Conservation (phyloP, 2,329 filamentous ascomycete genomes). For the Trichophyton rubrum region DNA sequence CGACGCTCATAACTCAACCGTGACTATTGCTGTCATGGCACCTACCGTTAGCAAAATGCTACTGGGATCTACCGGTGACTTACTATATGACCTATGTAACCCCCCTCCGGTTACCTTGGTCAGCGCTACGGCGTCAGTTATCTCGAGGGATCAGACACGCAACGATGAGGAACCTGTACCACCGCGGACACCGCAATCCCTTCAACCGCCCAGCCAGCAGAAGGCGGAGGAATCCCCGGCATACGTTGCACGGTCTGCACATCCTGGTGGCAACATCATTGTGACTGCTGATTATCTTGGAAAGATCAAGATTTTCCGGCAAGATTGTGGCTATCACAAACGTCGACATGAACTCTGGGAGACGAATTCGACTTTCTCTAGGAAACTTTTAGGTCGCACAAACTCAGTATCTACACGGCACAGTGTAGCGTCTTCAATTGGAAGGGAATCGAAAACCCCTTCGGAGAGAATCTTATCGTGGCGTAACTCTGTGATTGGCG, state of each 20-base stretch:
- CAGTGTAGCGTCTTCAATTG: constrained; percentile 35
- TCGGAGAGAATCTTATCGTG: constrained; percentile 77
- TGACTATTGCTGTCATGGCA: constrained; percentile 79
- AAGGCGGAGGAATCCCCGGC: constrained; percentile 58
- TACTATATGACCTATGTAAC: constrained; percentile 93
- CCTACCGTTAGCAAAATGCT: constrained; percentile 65
- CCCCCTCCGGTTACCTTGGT: constrained; percentile 77
- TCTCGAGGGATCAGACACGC: constrained; percentile 37
- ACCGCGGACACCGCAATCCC: constrained; percentile 8
- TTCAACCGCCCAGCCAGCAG: constrained; percentile 25
- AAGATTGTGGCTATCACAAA: constrained; percentile 80
- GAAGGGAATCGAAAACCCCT: constrained; percentile 36
- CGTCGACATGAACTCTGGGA: constrained; percentile 68
- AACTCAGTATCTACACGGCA: constrained; percentile 46
- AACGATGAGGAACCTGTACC: constrained; percentile 17
- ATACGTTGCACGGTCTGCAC: constrained; percentile 62
- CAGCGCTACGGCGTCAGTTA: constrained; percentile 54
- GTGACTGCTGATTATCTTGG: constrained; percentile 82
- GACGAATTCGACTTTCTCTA: constrained; percentile 61
- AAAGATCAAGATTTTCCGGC: constrained; percentile 84
- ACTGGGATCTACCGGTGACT: constrained; percentile 70
- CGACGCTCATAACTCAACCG: constrained; percentile 76
- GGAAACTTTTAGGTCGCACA: constrained; percentile 45
- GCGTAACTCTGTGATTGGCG: constrained; percentile 57
- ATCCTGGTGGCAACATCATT: constrained; percentile 76